Base-by-base conservation (phyloP, 2,329 filamentous ascomycete species). In the Leptographium wingfieldii region DNA sequence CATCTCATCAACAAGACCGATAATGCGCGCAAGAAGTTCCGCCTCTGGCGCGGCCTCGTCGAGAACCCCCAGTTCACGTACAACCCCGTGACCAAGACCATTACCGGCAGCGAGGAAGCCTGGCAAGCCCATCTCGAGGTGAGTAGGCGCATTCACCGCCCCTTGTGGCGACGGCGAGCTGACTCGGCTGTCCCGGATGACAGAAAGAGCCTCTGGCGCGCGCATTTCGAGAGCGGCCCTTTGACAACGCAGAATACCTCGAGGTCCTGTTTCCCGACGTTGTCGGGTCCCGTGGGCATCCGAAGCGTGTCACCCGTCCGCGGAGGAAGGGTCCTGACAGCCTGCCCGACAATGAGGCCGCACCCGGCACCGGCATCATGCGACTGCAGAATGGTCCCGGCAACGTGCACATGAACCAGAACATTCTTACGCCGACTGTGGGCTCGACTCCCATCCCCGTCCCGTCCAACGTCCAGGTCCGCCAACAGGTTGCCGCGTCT, bases 1-100 rank as follows among this genome's bases (percentile, higher is more conserved):
- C 81, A 84, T 59, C 76, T 84, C 43, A 82, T 84, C 69, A 84
- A 84, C 73, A 84, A 84, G 71, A 81, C 79, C 64, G 81, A 84
- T 70, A 84, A 84, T 69, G 81, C 81, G 61, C 76, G 81, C 57
- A 84, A 84, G 69, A 80, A 81, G 66, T 84, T 83, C 63, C 78
- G 81, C n/a, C 72, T 83, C 58, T 84, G 81, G 81, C 72, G 81
- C 22, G 80, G 80, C 27, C 69, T 84, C 64, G 73, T 80, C 29
- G 81, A 83, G 67, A 76, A 84, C 61, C 76, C 78, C 2, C 78
- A 80, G 14, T 84, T 84, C 61, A 68, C 75, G 3, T 84, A 83
- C 66, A 80, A 81, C 62, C 71, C 74, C 5, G 68, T 70, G 29
- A 74, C 76, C 11, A 73, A 73, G 64, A 81, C 75, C 19, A 79